These are phyloP conservation scores for Cicer arietinum DNA, from an alignment of 306 rosid species.

Conservation along the genomic window DNA sequence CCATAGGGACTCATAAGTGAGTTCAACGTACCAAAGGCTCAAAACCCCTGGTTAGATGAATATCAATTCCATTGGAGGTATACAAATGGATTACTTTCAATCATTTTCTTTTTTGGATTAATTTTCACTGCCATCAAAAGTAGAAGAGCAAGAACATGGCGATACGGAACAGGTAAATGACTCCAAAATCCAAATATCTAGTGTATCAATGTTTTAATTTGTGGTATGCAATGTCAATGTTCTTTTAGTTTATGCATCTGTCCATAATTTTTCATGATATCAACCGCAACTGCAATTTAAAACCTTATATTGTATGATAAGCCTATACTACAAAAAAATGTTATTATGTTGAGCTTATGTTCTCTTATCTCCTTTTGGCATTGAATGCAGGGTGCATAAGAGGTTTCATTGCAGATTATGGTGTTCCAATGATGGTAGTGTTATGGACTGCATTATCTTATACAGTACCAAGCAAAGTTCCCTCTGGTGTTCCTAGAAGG, in stretches of 20 bases:
- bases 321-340: neutral
- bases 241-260: neutral
- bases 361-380: conserved; percentile 6
- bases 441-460: conserved; percentile 81
- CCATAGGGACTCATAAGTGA: conserved; percentile 76
- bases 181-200: conserved; percentile 19
- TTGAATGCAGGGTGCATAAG: conserved; percentile 67
- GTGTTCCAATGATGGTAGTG: conserved; percentile 85
- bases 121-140: conserved; percentile 67
- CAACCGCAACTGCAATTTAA: neutral
- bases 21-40: conserved; percentile 59
- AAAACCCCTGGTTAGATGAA: conserved; percentile 52
- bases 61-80: conserved; percentile 70
- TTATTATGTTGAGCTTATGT: conserved; percentile 14
- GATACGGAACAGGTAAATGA: conserved; percentile 78
- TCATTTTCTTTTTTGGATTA: conserved; percentile 72
- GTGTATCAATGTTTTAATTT: neutral
- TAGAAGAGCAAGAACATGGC: conserved; percentile 88
- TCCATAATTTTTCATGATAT: neutral
- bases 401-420: conserved; percentile 79
- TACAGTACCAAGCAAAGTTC: conserved; percentile 59
- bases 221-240: neutral
- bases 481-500: conserved; percentile 81
- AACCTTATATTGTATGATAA: neutral
- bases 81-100: conserved; percentile 75